Conservation (phyloP, 352 stramenopile species). For the Phytophthora fragariaefolia region DNA sequence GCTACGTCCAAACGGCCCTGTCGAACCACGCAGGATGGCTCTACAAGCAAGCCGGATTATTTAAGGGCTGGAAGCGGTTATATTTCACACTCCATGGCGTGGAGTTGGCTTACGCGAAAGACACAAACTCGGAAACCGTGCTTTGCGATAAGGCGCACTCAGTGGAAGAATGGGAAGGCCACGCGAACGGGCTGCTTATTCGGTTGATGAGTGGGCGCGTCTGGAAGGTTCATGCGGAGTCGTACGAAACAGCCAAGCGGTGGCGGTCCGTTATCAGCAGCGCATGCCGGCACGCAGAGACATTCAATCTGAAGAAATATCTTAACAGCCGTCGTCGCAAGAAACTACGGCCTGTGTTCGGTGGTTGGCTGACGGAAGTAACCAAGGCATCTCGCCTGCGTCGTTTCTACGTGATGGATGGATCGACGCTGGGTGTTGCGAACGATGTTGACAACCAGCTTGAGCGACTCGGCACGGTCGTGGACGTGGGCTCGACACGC, state of each 20-base stretch:
- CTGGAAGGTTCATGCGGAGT: slow-evolving; percentile 78
- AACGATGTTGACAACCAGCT: slow-evolving; percentile 86
- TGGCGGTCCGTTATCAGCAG: slow-evolving; percentile 74
- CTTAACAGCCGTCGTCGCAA: slow-evolving; percentile 70
- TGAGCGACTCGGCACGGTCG: slow-evolving; percentile 64
- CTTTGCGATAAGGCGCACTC: slow-evolving; percentile 65
- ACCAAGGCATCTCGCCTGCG: slow-evolving; percentile 52
- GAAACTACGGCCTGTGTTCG: slow-evolving; percentile 70
- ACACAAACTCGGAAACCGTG: slow-evolving; percentile 71
- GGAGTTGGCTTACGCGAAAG: slow-evolving; percentile 75
- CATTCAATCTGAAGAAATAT: slow-evolving; percentile 77
- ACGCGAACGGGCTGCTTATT: slow-evolving; percentile 75
- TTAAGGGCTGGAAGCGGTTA: slow-evolving; percentile 84
- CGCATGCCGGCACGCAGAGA: slow-evolving; percentile 52
- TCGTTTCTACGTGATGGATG: slow-evolving; percentile 84
- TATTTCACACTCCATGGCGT: slow-evolving; percentile 84
- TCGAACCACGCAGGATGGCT: slow-evolving; percentile 85
- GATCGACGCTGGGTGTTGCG: slow-evolving; percentile 66
- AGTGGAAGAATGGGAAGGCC: slow-evolving; percentile 74
- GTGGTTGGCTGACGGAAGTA: slow-evolving; percentile 79
- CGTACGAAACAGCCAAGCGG: slow-evolving; percentile 78
- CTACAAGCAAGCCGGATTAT: slow-evolving; percentile 75
- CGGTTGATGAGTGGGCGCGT: slow-evolving; percentile 65
- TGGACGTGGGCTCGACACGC: slow-evolving; percentile 66
- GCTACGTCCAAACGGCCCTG: slow-evolving; percentile 75